Evolutionary conservation across 2,329 filamentous ascomycete genomes (phyloP), one percentile per base, ranked within the genome.

Genomic region (Monilinia polystroma): DNA sequence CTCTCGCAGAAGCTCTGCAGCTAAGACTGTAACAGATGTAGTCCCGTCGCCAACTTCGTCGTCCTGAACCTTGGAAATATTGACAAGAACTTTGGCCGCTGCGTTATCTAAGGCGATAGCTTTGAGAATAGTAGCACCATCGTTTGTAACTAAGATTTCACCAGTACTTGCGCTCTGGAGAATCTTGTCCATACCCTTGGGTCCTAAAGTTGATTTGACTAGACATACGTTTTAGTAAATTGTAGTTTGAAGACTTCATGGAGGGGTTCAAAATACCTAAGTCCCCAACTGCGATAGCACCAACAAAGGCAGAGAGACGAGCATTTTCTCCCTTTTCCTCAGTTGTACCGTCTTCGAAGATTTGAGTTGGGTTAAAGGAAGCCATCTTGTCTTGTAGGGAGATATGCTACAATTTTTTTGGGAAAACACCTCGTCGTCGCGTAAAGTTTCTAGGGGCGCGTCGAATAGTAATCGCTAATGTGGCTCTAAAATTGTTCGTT

Each of bases 301-400:
- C 95, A 66, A 99, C 94, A 76, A 99, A 99, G 72, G 94, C 94
- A n/a, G 92, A 90, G 74, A 98, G 90, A 86, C 94, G 92, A 76
- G 95, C 94, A 90, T 98, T 98, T 83, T 98, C 94, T 76, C 95
- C 95, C 83, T 97, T 98, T 83, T 98, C 94, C 82, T 98, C 92
- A 67, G 90, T 95, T 73, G 96, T 95, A 78, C 96, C 93, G 80
- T 97, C 92, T 76, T 93, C 92, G 81, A 98, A 98, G 84, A 98
- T 98, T 81, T 98, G 94, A 71, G 93, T 97, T 76, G 94, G 93
- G 81, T 93, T 95, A 80, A 89, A 89, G 74, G 86, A 89, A 72
- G 75, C 76, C 76, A 77, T 75, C 64, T 66, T 74, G 65, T 66
- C 45, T 41, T 59, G 35, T 35, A 38, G 51, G n/a, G 43, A 65